Base-by-base conservation (phyloP, 257 asterid species). In the Ilex asprella region DNA sequence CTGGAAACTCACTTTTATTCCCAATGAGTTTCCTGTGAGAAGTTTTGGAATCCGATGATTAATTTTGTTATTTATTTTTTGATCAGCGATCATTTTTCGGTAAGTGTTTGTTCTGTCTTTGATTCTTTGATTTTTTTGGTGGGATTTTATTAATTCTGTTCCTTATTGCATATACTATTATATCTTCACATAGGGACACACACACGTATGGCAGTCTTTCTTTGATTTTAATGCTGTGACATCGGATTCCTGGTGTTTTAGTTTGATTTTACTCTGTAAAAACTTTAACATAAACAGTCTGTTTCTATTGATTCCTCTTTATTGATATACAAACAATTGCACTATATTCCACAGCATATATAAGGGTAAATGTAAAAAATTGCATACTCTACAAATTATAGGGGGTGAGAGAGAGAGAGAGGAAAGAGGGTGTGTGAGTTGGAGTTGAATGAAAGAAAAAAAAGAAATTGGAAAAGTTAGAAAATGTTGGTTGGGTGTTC, bases 401-500 rank as follows among this genome's bases (percentile, higher is more conserved):
- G 41, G 0, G 41, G 2, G 16, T 76, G 72, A 64, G 47, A 70
- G 12, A 75, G n/a, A 59, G 44, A 70, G 63, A 54, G 27, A 35
- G 39, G 16, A 39, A 41, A 35, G 66, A 63, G 70, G 80, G 78
- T 63, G 81, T 84, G 82, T 69, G 84, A 73, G 15, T 6, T 53
- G 68, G 60, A 77, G 83, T 76, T 60, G 41, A 64, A 67, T 58
- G 64, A 35, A 35, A 35, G 41, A 35, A 46, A 55, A 63, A 32
- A 60, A 55, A 56, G 56, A 71, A 71, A 69, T 14, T 67, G 71
- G 84, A 87, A 73, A 65, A 84, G 70, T 64, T 54, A 79, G 75
- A 93, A 89, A 83, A 79, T 93, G 99, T 93, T 89, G 99, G 99
- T 94, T 59, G 97, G 96, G 70, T 91, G 88, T 79, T 81, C 97